phyloP scores from a whole-genome alignment of 2,329 filamentous ascomycete species.

The Paradendryphiella salina region DNA sequence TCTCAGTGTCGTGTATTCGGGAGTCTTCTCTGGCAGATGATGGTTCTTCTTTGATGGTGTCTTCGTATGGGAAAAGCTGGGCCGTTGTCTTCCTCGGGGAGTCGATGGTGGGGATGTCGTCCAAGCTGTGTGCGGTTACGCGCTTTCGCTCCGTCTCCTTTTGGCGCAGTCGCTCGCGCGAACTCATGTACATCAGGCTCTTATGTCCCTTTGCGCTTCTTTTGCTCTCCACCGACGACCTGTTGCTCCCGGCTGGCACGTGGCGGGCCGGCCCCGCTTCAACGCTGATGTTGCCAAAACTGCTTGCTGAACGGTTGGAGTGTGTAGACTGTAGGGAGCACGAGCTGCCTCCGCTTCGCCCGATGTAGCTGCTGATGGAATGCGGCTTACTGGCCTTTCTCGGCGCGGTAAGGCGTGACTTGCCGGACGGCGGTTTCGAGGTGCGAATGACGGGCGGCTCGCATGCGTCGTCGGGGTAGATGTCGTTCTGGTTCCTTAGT shows the following conservation, averaged over 20 bases:
- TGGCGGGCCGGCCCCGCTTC: conserved; percentile 39
- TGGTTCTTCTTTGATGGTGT: conserved; percentile 46
- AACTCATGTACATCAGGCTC: conserved; percentile 73
- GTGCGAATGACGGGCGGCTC: conserved; percentile 76
- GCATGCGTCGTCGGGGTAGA: conserved; percentile 61
- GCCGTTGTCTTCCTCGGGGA: conserved; percentile 26
- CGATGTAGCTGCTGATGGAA: conserved; percentile 64
- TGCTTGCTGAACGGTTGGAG: conserved; percentile 42
- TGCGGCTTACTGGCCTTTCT: conserved; percentile 44
- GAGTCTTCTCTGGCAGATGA: conserved; percentile 18
- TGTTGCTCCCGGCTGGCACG: conserved; percentile 34
- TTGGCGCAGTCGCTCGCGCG: conserved; percentile 67
- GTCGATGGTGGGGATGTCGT: conserved; percentile 45
- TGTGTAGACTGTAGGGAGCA: conserved; percentile 43
- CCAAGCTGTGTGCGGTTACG: conserved; percentile 48
- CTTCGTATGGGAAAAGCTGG: conserved; percentile 40
- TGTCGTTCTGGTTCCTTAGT: conserved; percentile 53
- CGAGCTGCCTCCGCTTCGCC: conserved; percentile 44
- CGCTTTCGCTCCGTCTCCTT: conserved; percentile 66
- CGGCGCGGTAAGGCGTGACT: conserved; percentile 70
- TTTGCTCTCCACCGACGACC: conserved; percentile 44
- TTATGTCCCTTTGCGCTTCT: conserved; percentile 49
- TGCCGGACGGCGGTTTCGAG: conserved; percentile 76
- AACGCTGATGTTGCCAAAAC: conserved; percentile 49
- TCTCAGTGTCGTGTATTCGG: conserved; percentile 11